Evolutionary conservation across 345 rosid genomes (phyloP).

Genomic region (Salix arbutifolia): DNA sequence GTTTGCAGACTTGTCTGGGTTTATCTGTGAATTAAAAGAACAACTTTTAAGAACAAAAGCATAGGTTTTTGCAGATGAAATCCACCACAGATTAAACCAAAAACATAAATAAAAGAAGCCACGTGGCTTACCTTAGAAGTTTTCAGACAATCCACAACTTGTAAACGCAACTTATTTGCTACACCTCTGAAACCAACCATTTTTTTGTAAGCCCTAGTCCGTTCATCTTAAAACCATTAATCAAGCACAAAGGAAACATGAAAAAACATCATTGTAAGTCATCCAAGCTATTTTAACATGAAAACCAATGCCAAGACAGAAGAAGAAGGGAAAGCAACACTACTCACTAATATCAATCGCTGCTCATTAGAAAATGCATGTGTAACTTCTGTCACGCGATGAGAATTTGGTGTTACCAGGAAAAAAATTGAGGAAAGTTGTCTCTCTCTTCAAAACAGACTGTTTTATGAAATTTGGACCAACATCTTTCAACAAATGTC

Average conservation of each 20-base stretch:
- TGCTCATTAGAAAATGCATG: constrained; percentile 51
- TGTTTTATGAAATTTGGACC: too few species aligned
- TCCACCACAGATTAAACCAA: neutral
- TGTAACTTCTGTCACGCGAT: constrained; percentile 73
- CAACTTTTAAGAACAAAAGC: constrained; percentile 2
- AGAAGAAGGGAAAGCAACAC: neutral
- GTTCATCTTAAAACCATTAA: constrained; percentile 54
- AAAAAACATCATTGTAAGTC: constrained; percentile 4
- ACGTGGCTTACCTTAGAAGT: constrained; percentile 63
- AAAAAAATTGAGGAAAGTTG: constrained; percentile 49
- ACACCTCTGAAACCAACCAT: constrained; percentile 65
- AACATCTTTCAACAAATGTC: too few species aligned
- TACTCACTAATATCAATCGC: constrained; percentile 63
- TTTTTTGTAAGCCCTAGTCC: constrained; percentile 71
- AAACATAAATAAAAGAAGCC: neutral
- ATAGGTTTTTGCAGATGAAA: neutral
- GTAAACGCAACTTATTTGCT: constrained; percentile 61
- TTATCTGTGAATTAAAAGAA: constrained; percentile 45
- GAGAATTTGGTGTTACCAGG: constrained; percentile 82
- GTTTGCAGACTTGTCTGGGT: constrained; percentile 49
- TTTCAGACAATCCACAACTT: constrained; percentile 66
- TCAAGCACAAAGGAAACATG: constrained; percentile 3
- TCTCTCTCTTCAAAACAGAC: too few species aligned
- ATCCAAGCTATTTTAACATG: constrained; percentile 4
- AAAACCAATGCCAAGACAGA: neutral